These are phyloP conservation scores for Ettlia oleoabundans DNA, from an alignment of 139 green algal genomes.

Conservation along the genomic window DNA sequence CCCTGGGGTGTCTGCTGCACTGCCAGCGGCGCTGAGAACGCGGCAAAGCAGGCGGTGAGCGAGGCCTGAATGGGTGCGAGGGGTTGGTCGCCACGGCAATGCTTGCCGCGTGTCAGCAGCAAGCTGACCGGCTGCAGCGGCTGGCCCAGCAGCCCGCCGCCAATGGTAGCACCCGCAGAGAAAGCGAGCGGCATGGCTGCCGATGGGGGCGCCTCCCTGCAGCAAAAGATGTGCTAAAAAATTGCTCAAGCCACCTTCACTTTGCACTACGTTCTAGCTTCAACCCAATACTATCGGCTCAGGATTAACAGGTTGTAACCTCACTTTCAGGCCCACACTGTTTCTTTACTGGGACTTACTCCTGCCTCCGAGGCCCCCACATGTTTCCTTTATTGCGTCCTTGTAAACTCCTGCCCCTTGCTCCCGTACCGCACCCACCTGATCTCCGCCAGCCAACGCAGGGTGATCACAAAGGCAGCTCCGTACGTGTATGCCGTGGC, in stretches of 20 bases:
- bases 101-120: slow-evolving; percentile 34
- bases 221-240: background rate
- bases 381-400: background rate
- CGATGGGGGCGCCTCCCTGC: slow-evolving; percentile 22
- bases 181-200: slow-evolving; percentile 13
- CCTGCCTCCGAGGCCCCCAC: background rate
- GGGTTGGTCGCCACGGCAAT: slow-evolving; percentile 25
- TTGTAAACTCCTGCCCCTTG: background rate
- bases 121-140: slow-evolving; percentile 9
- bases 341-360: too few species aligned
- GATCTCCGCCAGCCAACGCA: slow-evolving; percentile 39
- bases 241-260: too few species aligned
- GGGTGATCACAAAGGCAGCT: slow-evolving; percentile 15
- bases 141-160: background rate
- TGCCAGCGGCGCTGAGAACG: slow-evolving; percentile 32
- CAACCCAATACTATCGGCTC: too few species aligned
- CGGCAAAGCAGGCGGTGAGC: slow-evolving; percentile 2
- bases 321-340: too few species aligned
- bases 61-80: background rate
- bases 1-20: background rate
- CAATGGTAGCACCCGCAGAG: background rate
- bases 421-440: background rate
- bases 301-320: too few species aligned
- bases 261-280: too few species aligned
- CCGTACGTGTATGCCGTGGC: slow-evolving; percentile 28